phyloP scores from a whole-genome alignment of 305 asterid species.

The Ruellia speciosa region DNA sequence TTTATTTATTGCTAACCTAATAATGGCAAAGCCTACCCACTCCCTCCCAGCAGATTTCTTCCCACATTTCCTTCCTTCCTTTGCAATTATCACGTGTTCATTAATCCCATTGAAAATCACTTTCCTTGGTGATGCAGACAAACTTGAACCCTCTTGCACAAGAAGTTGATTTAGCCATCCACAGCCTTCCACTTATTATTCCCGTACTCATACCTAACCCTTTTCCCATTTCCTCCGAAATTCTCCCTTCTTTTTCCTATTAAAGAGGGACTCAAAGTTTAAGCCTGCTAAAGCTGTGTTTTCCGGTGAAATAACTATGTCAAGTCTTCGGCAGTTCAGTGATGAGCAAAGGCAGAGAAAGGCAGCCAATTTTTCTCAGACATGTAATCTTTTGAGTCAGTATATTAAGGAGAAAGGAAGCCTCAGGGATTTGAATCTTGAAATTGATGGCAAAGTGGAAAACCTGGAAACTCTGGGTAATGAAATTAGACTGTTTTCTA shows the following conservation, averaged over 20 bases:
- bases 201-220: no score
- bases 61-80: no score
- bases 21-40: no score
- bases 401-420: constrained; percentile 52
- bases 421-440: constrained; percentile 47
- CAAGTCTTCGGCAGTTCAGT: constrained; percentile 21
- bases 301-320: constrained; percentile 25
- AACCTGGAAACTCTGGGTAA: constrained; percentile 41
- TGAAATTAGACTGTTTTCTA: background rate
- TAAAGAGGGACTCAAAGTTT: background rate
- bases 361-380: constrained; percentile 40
- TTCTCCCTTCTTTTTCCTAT: background rate
- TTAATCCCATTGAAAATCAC: no score
- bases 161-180: no score
- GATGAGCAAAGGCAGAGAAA: constrained; percentile 22
- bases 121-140: no score
- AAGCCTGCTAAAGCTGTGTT: background rate
- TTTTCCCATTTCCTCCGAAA: no score
- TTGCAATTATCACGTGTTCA: no score
- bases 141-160: no score
- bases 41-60: no score
- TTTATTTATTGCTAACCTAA: no score
- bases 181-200: no score
- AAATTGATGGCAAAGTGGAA: constrained; percentile 37
- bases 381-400: constrained; percentile 57